These are phyloP conservation scores for Nigrospora sphaerica DNA, from an alignment of 2,329 filamentous ascomycete genomes.

Conservation along the genomic window DNA sequence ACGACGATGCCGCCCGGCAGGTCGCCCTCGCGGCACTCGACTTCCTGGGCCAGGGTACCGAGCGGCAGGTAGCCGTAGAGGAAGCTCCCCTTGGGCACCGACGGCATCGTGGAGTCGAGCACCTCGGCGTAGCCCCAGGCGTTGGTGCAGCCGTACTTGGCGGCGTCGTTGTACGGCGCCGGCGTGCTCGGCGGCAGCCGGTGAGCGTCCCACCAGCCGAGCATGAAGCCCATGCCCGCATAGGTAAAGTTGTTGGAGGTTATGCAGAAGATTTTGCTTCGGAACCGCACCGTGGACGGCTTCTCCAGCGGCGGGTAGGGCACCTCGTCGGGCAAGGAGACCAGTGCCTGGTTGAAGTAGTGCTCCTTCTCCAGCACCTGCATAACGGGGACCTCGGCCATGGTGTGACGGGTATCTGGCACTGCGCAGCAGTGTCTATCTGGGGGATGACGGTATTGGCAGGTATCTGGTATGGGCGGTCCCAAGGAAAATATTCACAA, in stretches of 20 bases:
- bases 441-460: no score
- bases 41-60: constrained; percentile 25
- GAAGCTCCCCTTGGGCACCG: constrained; percentile 22
- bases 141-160: constrained; percentile 36
- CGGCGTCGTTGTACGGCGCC: constrained; percentile 24
- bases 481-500: no score
- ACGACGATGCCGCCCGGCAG: constrained; percentile 27
- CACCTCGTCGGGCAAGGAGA: constrained; percentile 14
- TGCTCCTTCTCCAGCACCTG: constrained; percentile 22
- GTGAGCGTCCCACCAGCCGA: constrained; percentile 35
- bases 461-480: no score
- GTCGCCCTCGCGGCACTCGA: constrained; percentile 22
- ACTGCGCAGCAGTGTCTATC: no score
- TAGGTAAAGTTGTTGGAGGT: constrained; percentile 28
- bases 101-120: constrained; percentile 28
- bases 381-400: constrained; percentile 19
- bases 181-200: constrained; percentile 28
- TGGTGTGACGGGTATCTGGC: constrained; percentile 3
- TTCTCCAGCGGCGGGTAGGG: constrained; percentile 14
- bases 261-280: constrained; percentile 19
- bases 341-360: constrained; percentile 18
- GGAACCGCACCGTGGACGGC: constrained; percentile 21
- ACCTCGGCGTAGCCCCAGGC: constrained; percentile 41
- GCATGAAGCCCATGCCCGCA: constrained; percentile 17
- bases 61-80: constrained; percentile 38